Evolutionary conservation across 441 rosid species (phyloP).

Genomic region (Arabidopsis hybrid): DNA sequence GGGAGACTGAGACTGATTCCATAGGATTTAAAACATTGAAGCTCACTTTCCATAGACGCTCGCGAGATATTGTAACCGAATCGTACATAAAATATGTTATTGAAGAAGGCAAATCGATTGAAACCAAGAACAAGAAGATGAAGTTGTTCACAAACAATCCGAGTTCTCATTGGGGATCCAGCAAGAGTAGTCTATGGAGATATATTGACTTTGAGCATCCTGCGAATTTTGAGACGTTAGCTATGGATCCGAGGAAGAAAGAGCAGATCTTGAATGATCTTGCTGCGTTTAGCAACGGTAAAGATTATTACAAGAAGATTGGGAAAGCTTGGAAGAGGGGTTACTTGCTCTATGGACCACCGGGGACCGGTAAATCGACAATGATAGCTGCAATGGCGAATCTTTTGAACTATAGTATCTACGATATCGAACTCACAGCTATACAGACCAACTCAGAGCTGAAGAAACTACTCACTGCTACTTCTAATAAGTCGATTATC

Average conservation of each 20-base stretch:
- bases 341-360: slow-evolving; percentile 73
- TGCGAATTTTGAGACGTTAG: slow-evolving; percentile 63
- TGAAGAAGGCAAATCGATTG: slow-evolving; percentile 45
- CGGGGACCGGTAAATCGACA: slow-evolving; percentile 77
- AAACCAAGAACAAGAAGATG: slow-evolving; percentile 48
- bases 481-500: slow-evolving; percentile 65
- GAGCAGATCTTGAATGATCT: slow-evolving; percentile 72
- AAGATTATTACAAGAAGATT: slow-evolving; percentile 71
- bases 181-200: slow-evolving; percentile 75
- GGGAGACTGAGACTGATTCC: slow-evolving; percentile 34
- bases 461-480: slow-evolving; percentile 66
- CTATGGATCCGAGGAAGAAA: slow-evolving; percentile 70
- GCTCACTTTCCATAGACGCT: slow-evolving; percentile 48
- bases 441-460: slow-evolving; percentile 69
- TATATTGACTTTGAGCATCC: slow-evolving; percentile 80
- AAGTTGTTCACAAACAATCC: slow-evolving; percentile 50
- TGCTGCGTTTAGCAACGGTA: slow-evolving; percentile 61
- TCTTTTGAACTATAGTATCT: slow-evolving; percentile 67
- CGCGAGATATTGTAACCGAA: slow-evolving; percentile 21
- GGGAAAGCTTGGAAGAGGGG: slow-evolving; percentile 86
- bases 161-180: slow-evolving; percentile 31
- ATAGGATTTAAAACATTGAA: slow-evolving; percentile 27
- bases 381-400: slow-evolving; percentile 89
- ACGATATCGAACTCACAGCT: slow-evolving; percentile 73
- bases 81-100: slow-evolving; percentile 44